Percentiles rank a stretch among this genome's conserved stretches.
Evolutionary conservation across 1,284 basidiomycete genomes (phyloP).

Genomic region (Ganoderma sp.): DNA sequence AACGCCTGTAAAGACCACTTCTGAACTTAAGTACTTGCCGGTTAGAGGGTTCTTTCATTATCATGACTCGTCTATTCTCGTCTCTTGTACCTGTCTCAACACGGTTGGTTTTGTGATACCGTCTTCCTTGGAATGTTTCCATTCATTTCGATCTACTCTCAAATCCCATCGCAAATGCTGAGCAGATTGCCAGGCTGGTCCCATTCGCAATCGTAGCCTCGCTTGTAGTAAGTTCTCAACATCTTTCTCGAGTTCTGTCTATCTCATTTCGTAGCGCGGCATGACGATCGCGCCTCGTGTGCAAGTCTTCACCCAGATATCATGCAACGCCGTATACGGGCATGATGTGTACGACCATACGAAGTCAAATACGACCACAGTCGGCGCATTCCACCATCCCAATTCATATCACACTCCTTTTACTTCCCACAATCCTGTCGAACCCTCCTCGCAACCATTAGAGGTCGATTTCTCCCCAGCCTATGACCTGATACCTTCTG

Average conservation of each 20-base stretch:
- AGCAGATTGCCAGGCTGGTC: slow-evolving; percentile 59
- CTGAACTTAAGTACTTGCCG: not conserved
- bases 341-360: slow-evolving; percentile 53
- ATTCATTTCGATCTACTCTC: not conserved
- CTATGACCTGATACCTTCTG: not conserved
- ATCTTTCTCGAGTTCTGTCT: not conserved
- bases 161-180: not conserved
- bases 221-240: slow-evolving; percentile 56
- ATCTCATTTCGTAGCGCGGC: slow-evolving; percentile 57
- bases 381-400: slow-evolving; percentile 24
- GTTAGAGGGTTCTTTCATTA: no score
- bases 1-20: not conserved
- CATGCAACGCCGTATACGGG: slow-evolving; percentile 60
- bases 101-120: not conserved
- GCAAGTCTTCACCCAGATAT: slow-evolving; percentile 78
- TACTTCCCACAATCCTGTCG: slow-evolving; percentile 23
- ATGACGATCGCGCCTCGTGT: slow-evolving; percentile 81
- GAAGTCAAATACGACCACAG: slow-evolving; percentile 31
- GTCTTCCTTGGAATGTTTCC: not conserved
- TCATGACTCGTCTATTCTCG: no score
- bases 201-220: slow-evolving; percentile 74
- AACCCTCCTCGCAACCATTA: slow-evolving; percentile 19
- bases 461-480: slow-evolving; percentile 6
- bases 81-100: no score
- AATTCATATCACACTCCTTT: slow-evolving; percentile 25